Percentiles rank a stretch among this genome's conserved stretches.
Conservation (phyloP, 179 eudicot genomes). For the Pouteria campechiana region DNA sequence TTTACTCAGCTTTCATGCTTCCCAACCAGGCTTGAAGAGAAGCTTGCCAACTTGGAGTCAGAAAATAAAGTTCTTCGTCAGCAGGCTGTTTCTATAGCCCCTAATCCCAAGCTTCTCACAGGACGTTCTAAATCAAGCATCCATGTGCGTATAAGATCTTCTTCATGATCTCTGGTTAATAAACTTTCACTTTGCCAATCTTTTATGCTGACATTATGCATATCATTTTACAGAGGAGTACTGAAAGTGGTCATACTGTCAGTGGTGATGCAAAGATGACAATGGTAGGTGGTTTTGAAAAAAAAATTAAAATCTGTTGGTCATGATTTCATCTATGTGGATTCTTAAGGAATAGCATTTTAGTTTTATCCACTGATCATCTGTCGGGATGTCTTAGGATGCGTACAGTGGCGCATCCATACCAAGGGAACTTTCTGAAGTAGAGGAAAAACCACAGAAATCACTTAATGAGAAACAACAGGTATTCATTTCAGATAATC, state of each 20-base stretch:
- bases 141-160: too few relatives aligned
- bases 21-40: slow-evolving; percentile 71
- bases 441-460: slow-evolving; percentile 78
- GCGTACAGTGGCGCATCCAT: slow-evolving; percentile 44
- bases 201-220: too few relatives aligned
- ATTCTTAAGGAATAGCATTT: too few relatives aligned
- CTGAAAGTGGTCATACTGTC: too few relatives aligned
- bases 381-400: slow-evolving; percentile 30
- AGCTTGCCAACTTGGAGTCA: slow-evolving; percentile 60
- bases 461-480: slow-evolving; percentile 90
- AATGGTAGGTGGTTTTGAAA: too few relatives aligned
- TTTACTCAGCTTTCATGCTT: slow-evolving; percentile 15
- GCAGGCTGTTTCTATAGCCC: slow-evolving; percentile 68
- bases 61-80: slow-evolving; percentile 90
- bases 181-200: too few relatives aligned
- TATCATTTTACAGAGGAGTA: too few relatives aligned
- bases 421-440: slow-evolving; percentile 43
- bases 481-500: too few relatives aligned
- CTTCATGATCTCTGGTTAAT: too few relatives aligned
- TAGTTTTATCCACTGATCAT: slow-evolving; percentile 1
- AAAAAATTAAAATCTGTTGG: too few relatives aligned
- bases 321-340: too few relatives aligned
- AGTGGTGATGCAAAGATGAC: too few relatives aligned
- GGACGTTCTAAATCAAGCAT: slow-evolving; percentile 59
- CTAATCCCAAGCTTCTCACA: slow-evolving; percentile 48